Conservation (phyloP, 306 rosid species). For the Medicago lupulina region DNA sequence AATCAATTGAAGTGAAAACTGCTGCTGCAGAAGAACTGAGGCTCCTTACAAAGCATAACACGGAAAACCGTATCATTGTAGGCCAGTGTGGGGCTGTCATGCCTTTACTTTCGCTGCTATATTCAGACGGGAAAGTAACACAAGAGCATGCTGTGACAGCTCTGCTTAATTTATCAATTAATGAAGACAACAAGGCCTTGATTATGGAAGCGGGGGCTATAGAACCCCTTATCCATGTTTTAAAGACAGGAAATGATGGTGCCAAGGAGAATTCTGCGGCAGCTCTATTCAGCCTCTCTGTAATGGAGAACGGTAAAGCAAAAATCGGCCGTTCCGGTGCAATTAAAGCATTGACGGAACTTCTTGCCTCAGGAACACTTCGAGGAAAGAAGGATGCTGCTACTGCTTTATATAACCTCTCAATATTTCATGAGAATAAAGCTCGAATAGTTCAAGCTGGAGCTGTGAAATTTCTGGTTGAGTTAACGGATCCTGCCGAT, state of each 20-base stretch:
- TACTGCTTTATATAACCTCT: slow-evolving; percentile 89
- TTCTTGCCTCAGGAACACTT: slow-evolving; percentile 82
- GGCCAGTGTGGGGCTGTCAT: slow-evolving; percentile 76
- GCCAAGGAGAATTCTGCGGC: slow-evolving; percentile 98
- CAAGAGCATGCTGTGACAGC: slow-evolving; percentile 99
- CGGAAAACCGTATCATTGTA: slow-evolving; percentile 76
- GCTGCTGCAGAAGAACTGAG: slow-evolving; percentile 90
- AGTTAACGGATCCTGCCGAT: slow-evolving; percentile 63
- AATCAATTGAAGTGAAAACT: slow-evolving; percentile 65
- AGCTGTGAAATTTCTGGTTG: slow-evolving; percentile 83
- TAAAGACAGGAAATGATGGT: slow-evolving; percentile 76
- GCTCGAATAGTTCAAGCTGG: slow-evolving; percentile 94
- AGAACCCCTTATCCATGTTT: slow-evolving; percentile 84
- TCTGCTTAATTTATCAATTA: slow-evolving; percentile 83
- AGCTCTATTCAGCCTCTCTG: slow-evolving; percentile 89
- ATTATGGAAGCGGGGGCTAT: slow-evolving; percentile 87
- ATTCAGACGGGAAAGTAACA: slow-evolving; percentile 63
- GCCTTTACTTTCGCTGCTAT: slow-evolving; percentile 72
- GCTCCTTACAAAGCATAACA: slow-evolving; percentile 87
- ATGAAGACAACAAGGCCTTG: slow-evolving; percentile 78
- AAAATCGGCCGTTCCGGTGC: slow-evolving; percentile 95
- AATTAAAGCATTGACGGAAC: slow-evolving; percentile 85
- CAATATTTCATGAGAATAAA: slow-evolving; percentile 95
- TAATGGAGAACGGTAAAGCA: slow-evolving; percentile 79
- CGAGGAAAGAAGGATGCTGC: slow-evolving; percentile 98